phyloP scores from a whole-genome alignment of 805 yeast species.

The Lipomyces starkeyi region DNA sequence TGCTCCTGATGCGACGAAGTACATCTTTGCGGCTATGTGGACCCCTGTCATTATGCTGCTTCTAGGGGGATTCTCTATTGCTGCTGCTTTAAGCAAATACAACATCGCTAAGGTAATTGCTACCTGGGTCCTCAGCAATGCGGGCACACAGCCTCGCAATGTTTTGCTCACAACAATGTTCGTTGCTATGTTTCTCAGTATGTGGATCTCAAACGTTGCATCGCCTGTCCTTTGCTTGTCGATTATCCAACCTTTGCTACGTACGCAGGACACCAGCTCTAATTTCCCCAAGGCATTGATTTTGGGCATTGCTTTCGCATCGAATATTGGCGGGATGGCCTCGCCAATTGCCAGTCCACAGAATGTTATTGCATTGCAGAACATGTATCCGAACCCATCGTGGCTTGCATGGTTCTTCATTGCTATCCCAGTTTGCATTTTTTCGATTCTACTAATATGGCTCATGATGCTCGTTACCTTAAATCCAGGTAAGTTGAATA shows the following conservation, averaged over 20 bases:
- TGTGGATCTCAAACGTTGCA: slow-evolving; percentile 98
- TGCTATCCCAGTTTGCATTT: slow-evolving; percentile 76
- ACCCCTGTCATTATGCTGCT: slow-evolving; percentile 87
- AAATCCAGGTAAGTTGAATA: slow-evolving; percentile 43
- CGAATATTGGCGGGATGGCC: slow-evolving; percentile 95
- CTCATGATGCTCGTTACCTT: slow-evolving; percentile 69
- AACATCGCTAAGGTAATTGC: slow-evolving; percentile 86
- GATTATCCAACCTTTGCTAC: slow-evolving; percentile 84
- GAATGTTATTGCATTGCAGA: slow-evolving; percentile 85
- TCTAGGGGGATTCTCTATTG: slow-evolving; percentile 92
- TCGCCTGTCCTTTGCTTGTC: slow-evolving; percentile 94
- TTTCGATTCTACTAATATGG: slow-evolving; percentile 75
- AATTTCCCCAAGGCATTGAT: slow-evolving; percentile 82
- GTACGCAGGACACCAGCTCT: slow-evolving; percentile 80
- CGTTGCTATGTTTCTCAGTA: slow-evolving; percentile 82
- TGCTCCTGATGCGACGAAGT: slow-evolving; percentile 75
- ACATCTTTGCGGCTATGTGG: slow-evolving; percentile 90
- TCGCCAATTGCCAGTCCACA: slow-evolving; percentile 98
- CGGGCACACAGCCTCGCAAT: slow-evolving; percentile 83
- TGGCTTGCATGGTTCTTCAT: slow-evolving; percentile 96
- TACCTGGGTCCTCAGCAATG: slow-evolving; percentile 76
- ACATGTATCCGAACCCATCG: slow-evolving; percentile 80
- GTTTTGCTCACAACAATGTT: slow-evolving; percentile 82
- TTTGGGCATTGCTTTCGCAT: slow-evolving; percentile 89
- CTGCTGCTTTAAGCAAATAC: slow-evolving; percentile 92